phyloP scores from a whole-genome alignment of 805 yeast genomes.

The Nakazawaea ishiwadae region DNA sequence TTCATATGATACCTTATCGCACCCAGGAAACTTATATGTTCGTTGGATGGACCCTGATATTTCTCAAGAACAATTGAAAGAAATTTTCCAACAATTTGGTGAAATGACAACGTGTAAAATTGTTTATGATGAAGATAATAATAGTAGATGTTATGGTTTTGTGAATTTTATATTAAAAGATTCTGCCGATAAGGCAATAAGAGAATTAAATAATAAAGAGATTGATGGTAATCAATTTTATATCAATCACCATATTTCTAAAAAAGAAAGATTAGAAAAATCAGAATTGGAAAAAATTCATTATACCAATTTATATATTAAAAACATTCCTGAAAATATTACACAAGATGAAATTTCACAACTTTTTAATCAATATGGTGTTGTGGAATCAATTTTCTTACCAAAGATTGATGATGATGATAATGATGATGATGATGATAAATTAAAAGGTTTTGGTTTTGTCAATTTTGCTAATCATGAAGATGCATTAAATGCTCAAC shows the following conservation, averaged over 20 bases:
- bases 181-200: slow-evolving; percentile 61
- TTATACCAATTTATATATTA: slow-evolving; percentile 50
- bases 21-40: slow-evolving; percentile 57
- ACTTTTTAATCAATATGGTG: slow-evolving; percentile 42
- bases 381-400: slow-evolving; percentile 46
- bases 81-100: slow-evolving; percentile 36
- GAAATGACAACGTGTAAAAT: slow-evolving; percentile 41
- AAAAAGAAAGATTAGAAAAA: slow-evolving; percentile 51
- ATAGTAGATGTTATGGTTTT: slow-evolving; percentile 57
- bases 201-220: slow-evolving; percentile 24
- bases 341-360: slow-evolving; percentile 33
- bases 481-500: slow-evolving; percentile 44
- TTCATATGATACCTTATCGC: slow-evolving; percentile 31
- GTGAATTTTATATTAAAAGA: slow-evolving; percentile 54
- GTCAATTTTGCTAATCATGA: slow-evolving; percentile 45
- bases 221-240: slow-evolving; percentile 33
- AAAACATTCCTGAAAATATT: slow-evolving; percentile 38
- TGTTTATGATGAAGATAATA: slow-evolving; percentile 40
- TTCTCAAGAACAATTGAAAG: slow-evolving; percentile 31
- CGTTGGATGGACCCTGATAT: slow-evolving; percentile 28
- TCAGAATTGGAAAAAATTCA: slow-evolving; percentile 40
- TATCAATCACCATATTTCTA: slow-evolving; percentile 62
- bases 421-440: slow-evolving; percentile 5
- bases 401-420: slow-evolving; percentile 37
- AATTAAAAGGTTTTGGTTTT: slow-evolving; percentile 46